phyloP scores from a whole-genome alignment of 2,329 filamentous ascomycete genomes.

The Trichoderma sp. region DNA sequence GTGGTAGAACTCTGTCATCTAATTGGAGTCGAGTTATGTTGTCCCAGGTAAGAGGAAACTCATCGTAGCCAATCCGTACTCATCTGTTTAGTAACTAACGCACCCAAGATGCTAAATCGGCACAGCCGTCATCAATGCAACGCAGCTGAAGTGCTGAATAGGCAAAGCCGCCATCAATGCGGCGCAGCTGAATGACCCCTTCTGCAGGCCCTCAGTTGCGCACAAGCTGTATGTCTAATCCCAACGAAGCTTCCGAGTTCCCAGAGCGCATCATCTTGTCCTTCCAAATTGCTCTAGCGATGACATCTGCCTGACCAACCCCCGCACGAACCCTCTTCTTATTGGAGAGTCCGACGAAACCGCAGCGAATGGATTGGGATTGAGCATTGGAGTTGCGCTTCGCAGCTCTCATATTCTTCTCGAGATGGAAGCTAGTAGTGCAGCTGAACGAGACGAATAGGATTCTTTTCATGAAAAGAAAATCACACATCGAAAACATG shows the following conservation, averaged over 20 bases:
- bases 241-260: background rate
- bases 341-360: background rate
- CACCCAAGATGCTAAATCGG: too few species aligned
- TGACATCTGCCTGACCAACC: background rate
- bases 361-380: background rate
- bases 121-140: too few species aligned
- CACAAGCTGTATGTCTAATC: background rate
- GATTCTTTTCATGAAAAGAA: background rate
- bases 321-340: background rate
- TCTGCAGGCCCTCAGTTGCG: too few species aligned
- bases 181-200: too few species aligned
- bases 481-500: background rate
- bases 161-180: too few species aligned
- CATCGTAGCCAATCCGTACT: too few species aligned
- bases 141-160: too few species aligned
- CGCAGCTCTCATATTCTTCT: too few species aligned
- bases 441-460: background rate
- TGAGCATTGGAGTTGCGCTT: background rate
- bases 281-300: background rate
- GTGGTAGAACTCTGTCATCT: too few species aligned
- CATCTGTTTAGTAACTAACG: too few species aligned
- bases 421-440: background rate
- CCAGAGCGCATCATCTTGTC: background rate
- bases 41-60: background rate
- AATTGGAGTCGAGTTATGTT: background rate